Evolutionary conservation across 2,329 filamentous ascomycete species (phyloP).

Genomic region (Neonectria coccinea): DNA sequence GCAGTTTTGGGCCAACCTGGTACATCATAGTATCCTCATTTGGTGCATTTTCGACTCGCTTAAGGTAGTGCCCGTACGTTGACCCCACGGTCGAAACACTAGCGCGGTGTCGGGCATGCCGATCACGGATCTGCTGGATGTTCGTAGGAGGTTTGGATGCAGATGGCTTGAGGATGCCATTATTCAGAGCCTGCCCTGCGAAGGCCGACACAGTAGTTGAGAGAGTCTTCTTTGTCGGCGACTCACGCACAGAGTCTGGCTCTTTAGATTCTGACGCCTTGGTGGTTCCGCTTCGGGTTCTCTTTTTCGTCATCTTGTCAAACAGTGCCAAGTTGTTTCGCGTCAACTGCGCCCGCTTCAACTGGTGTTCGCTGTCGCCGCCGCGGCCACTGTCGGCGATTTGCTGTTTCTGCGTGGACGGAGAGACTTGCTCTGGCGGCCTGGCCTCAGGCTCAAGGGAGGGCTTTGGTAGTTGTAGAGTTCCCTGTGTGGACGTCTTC

Average conservation of each 20-base stretch:
- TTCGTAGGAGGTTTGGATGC: neutral
- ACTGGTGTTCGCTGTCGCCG: neutral
- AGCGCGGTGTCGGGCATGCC: neutral
- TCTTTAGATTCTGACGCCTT: neutral
- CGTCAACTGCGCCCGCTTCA: conserved; percentile 7
- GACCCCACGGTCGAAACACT: neutral
- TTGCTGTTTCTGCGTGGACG: neutral
- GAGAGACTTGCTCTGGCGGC: neutral
- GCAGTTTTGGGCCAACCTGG: neutral
- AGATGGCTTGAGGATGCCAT: neutral
- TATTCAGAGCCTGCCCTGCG: neutral
- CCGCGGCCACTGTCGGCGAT: neutral
- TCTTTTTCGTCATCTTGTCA: neutral
- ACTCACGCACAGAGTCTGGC: neutral
- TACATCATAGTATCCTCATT: neutral
- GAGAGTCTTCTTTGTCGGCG: neutral
- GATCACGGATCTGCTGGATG: neutral
- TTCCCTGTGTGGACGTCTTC: neutral
- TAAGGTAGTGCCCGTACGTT: neutral
- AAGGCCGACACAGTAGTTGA: conserved; percentile 1
- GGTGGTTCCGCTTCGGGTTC: too few relatives aligned
- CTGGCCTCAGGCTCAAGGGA: neutral
- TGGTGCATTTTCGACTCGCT: rapidly evolving
- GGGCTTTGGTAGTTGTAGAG: neutral
- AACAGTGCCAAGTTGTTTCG: conserved; percentile 8